These are phyloP conservation scores for Aspergillus carbonarius DNA, from an alignment of 2,329 filamentous ascomycete genomes.

Conservation along the genomic window DNA sequence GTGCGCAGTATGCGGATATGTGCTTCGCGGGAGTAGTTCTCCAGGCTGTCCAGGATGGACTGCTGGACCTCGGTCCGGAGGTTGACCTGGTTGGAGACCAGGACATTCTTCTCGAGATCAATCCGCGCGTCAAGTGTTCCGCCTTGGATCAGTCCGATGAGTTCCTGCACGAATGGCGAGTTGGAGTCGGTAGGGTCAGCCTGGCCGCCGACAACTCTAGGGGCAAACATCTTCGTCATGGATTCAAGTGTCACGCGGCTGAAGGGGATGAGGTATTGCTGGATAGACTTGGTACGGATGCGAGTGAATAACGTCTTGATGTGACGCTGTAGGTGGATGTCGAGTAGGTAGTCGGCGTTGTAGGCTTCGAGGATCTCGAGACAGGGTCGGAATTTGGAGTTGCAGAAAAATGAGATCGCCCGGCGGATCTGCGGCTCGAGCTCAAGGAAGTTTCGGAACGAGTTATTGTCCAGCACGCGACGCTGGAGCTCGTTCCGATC, in stretches of 20 bases:
- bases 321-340: constrained; percentile 78
- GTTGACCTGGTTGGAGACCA: constrained; percentile 69
- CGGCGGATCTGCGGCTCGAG: constrained; percentile 91
- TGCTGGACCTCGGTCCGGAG: constrained; percentile 68
- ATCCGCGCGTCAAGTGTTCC: constrained; percentile 74
- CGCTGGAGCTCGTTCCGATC: constrained; percentile 71
- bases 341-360: constrained; percentile 82
- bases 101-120: constrained; percentile 77
- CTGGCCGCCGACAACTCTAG: constrained; percentile 37
- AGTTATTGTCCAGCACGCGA: constrained; percentile 73
- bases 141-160: constrained; percentile 73
- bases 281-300: constrained; percentile 87
- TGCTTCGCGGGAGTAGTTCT: constrained; percentile 71
- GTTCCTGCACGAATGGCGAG: constrained; percentile 56
- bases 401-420: constrained; percentile 84
- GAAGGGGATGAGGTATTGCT: constrained; percentile 89
- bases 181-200: constrained; percentile 62
- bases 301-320: constrained; percentile 67
- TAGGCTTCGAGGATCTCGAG: constrained; percentile 79
- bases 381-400: constrained; percentile 83
- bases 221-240: constrained; percentile 73
- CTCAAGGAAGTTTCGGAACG: constrained; percentile 85
- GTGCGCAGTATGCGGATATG: constrained; percentile 75
- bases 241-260: constrained; percentile 79
- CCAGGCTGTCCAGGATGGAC: constrained; percentile 65